These are phyloP conservation scores for Nitzschia putrida DNA, from an alignment of 108 stramenopile genomes.

Conservation along the genomic window DNA sequence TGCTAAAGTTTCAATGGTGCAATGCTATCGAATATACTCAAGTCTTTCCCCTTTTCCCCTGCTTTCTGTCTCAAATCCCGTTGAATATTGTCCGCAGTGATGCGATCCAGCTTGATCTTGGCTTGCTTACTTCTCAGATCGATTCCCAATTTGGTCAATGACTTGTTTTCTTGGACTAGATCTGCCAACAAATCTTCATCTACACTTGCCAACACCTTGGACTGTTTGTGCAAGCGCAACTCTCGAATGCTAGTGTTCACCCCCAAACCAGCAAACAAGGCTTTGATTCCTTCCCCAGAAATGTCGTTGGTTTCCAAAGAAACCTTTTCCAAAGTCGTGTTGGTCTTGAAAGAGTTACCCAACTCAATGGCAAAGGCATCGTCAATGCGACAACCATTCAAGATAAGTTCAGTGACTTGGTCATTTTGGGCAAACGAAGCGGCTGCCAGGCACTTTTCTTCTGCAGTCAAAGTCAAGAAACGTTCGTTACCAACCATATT, in stretches of 20 bases:
- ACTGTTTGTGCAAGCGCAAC: slow-evolving; percentile 46
- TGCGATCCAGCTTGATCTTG: slow-evolving; percentile 35
- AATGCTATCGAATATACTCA: slow-evolving; percentile 1
- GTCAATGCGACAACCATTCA: slow-evolving; percentile 32
- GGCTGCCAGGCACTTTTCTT: slow-evolving; percentile 43
- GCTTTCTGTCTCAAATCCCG: slow-evolving; percentile 15
- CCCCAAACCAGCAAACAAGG: slow-evolving; percentile 31
- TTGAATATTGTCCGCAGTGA: slow-evolving; percentile 28
- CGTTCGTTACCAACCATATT: slow-evolving; percentile 36
- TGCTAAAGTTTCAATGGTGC: slow-evolving; percentile 1
- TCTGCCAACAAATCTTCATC: slow-evolving; percentile 41
- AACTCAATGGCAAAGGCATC: slow-evolving; percentile 34
- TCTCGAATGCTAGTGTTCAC: slow-evolving; percentile 38
- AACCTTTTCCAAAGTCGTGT: slow-evolving; percentile 26
- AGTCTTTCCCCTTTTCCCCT: slow-evolving; percentile 9
- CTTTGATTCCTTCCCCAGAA: slow-evolving; percentile 40
- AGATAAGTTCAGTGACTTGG: slow-evolving; percentile 18
- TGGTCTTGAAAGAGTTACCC: slow-evolving; percentile 21
- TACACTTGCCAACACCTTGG: slow-evolving; percentile 30
- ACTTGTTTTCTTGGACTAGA: slow-evolving; percentile 28
- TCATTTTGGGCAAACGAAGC: slow-evolving; percentile 37
- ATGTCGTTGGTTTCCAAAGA: slow-evolving; percentile 41
- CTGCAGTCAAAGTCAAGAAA: slow-evolving; percentile 34
- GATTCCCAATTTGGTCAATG: slow-evolving; percentile 39
- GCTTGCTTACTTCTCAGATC: slow-evolving; percentile 38